Percentiles rank a stretch among this genome's conserved stretches.
These are phyloP conservation scores for Plasmodium adleri DNA, from an alignment of 169 alveolate genomes.

Conservation along the genomic window DNA sequence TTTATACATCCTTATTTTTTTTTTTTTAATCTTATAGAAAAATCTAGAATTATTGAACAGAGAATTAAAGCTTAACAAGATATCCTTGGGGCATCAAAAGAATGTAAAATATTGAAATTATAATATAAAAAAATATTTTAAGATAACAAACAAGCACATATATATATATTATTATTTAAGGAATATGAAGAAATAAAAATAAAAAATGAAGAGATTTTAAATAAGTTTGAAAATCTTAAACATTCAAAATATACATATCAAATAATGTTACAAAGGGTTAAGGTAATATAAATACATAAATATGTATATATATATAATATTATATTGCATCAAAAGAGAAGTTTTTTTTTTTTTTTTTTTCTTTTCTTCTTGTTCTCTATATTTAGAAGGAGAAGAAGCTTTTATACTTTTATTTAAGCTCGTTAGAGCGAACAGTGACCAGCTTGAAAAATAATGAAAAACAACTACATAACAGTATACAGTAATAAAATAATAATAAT, in stretches of 20 bases:
- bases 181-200: conserved; percentile 58
- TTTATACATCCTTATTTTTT: background rate
- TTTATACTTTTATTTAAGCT: conserved; percentile 52
- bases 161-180: conserved; percentile 9
- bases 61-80: conserved; percentile 44
- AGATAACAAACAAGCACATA: background rate
- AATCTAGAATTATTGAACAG: conserved; percentile 51
- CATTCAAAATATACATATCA: conserved; percentile 66
- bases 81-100: conserved; percentile 65
- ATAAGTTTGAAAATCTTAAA: conserved; percentile 62
- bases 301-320: background rate
- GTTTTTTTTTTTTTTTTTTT: background rate
- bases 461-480: conserved; percentile 37
- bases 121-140: background rate
- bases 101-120: conserved; percentile 17
- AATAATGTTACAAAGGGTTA: conserved; percentile 66
- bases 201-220: conserved; percentile 56
- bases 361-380: background rate
- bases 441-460: conserved; percentile 61
- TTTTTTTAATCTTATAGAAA: conserved; percentile 19
- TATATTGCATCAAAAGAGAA: background rate
- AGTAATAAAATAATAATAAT: conserved; percentile 48
- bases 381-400: conserved; percentile 64
- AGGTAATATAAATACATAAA: conserved; percentile 8
- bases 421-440: conserved; percentile 58